phyloP scores from a whole-genome alignment of 805 yeast genomes.

The Jamesozyma lodderae region DNA sequence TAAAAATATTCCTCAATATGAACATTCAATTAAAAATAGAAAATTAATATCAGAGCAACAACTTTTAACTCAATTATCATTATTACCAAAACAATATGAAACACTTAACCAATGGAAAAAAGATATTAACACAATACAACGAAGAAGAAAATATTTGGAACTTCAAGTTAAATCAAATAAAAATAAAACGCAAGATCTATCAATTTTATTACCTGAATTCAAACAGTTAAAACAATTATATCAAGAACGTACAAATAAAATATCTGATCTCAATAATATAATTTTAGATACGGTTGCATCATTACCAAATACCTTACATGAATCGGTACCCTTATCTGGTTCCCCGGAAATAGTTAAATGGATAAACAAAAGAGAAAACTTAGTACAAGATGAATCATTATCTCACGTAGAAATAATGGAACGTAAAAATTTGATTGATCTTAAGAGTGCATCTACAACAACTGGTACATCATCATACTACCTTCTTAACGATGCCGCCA shows the following conservation, averaged over 20 bases:
- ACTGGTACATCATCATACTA: slow-evolving; percentile 85
- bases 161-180: slow-evolving; percentile 19
- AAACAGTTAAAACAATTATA: slow-evolving; percentile 21
- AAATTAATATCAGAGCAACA: slow-evolving; percentile 19
- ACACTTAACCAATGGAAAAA: slow-evolving; percentile 13
- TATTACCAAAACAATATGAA: slow-evolving; percentile 24
- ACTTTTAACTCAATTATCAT: slow-evolving; percentile 20
- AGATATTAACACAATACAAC: slow-evolving; percentile 24
- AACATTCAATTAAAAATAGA: slow-evolving; percentile 22
- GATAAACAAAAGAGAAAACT: slow-evolving; percentile 32
- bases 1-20: slow-evolving; percentile 12
- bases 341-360: slow-evolving; percentile 40
- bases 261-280: slow-evolving; percentile 29
- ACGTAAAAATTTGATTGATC: slow-evolving; percentile 57
- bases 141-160: slow-evolving; percentile 25
- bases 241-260: slow-evolving; percentile 11
- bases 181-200: slow-evolving; percentile 1
- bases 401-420: slow-evolving; percentile 73
- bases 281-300: slow-evolving; percentile 37
- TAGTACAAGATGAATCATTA: slow-evolving; percentile 4
- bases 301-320: slow-evolving; percentile 57
- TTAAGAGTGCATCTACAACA: slow-evolving; percentile 60
- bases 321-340: slow-evolving; percentile 34
- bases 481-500: slow-evolving; percentile 73
- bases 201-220: slow-evolving; percentile 8